Base-by-base conservation (phyloP, 2,329 filamentous ascomycete genomes). In the Kalmusia sp. region DNA sequence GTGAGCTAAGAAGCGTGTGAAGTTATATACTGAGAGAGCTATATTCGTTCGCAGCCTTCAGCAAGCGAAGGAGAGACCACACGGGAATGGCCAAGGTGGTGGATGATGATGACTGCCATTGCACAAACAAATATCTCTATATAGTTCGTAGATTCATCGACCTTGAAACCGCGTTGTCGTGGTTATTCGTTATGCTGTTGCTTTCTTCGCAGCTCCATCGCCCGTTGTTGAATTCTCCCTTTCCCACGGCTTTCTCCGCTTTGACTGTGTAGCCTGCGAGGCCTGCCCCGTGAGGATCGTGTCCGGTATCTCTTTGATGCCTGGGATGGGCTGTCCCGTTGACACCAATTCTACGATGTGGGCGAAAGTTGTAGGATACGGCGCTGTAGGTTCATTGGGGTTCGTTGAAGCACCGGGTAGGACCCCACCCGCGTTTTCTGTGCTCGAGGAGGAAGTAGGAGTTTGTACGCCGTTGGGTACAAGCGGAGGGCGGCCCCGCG, bases 271-370 rank as follows among this genome's bases (percentile, higher is more conserved):
- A 49, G 80, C 79, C 44, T 79, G 72, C 19, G 82, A 83, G 55
- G 89, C 88, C 55, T 91, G 84, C 4, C 89, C 88, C 49, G 86
- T 81, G 17, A 93, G 80, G 4, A 96, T 80, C 0, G 88, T 95
- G 61, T 91, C 85, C 4, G 93, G 92, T 48, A 97, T 93, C 58
- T 96, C 86, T 62, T 87, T 87, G 67, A 97, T 96, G 1, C 93
- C 93, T 1, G 92, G 92, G 37, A 97, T 89, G 0, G 90, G 88
- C 63, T 91, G 87, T 48, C 92, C 92, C 24, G 86, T 87, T 21
- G 91, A 90, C 49, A 97, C 90, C 49, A 96, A 84, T 65, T 91
- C 89, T 50, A 96, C 88, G 57, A 97, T 92, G 61, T 93, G 87
- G 6, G 90, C 88, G 73, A 97, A 96, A 1, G 87, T 88, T 43